Evolutionary conservation across 352 stramenopile genomes (phyloP), one percentile per base, ranked within the genome.

Genomic region (Phytophthora pluvialis): DNA sequence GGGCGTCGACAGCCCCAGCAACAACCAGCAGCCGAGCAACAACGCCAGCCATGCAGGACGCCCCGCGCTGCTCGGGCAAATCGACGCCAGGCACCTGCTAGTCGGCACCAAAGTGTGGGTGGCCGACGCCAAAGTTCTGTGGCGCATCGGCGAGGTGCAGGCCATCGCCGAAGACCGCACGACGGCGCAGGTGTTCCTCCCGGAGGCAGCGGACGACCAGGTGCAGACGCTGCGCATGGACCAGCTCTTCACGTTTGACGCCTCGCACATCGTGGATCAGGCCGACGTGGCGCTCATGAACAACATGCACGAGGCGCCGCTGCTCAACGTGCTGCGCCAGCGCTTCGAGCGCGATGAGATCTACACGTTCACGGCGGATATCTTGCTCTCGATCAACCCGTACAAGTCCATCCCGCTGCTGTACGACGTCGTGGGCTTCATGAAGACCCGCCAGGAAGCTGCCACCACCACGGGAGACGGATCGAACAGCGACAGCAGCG

Each of bases 281-380:
- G 72, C 91, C 4, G 89, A 97, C 62, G 78, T 96, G 16, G 89
- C 89, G 15, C 73, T 88, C 29, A 95, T 97, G 85, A 96, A 96
- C 72, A 94, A 96, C 61, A 85, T 97, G 81, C 88, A 97, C 72
- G 89, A 96, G 50, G 86, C 88, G 35, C 85, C 89, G 31, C 70
- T 97, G 57, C 70, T 97, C 16, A 78, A 85, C 38, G 79, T 94
- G 25, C 57, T 97, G 44, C 79, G 81, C 7, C 86, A 92, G 60
- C 86, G 90, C 18, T 97, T 94, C 44, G 76, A 90, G 47, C 63
- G 53, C 18, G 83, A 94, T 67, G 72, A 82, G 62, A 97, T 96
- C 58, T 95, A 95, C 73, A 95, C 87, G 21, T 95, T 94, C 66
- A 93, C 87, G 18, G 86, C 83, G 16, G 87, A 95, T 53, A 92